Evolutionary conservation across 805 yeast species (phyloP).

Genomic region (Debaryomyces hansenii): DNA sequence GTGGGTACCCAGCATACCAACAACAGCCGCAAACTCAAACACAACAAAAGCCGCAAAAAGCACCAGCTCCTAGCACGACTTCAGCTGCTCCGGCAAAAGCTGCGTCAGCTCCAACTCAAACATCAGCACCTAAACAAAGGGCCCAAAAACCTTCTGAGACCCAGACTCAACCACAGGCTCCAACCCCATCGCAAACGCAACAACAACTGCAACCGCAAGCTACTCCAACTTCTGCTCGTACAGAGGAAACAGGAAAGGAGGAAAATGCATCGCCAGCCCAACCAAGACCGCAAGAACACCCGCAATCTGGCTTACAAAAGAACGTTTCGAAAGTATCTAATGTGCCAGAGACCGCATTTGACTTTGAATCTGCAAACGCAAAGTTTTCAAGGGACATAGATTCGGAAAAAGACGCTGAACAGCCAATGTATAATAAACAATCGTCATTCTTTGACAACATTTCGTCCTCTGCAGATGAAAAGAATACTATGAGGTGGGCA

Average conservation of each 20-base stretch:
- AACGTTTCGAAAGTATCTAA: conserved; percentile 20
- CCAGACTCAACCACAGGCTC: conserved; percentile 7
- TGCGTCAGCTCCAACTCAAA: conserved; percentile 3
- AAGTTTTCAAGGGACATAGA: conserved; percentile 57
- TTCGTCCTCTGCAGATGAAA: conserved; percentile 62
- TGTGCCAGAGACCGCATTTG: conserved; percentile 63
- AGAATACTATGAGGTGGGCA: conserved; percentile 57
- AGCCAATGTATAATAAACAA: conserved; percentile 61
- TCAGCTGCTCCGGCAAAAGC: conserved; percentile 6
- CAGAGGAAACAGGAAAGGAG: conserved; percentile 10
- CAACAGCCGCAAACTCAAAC: conserved; percentile 11
- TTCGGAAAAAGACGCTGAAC: conserved; percentile 31
- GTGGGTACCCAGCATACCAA: conserved; percentile 13
- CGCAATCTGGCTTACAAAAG: conserved; percentile 5
- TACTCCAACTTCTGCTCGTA: conserved; percentile 11
- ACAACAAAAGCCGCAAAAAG: conserved; percentile 3
- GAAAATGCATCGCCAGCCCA: conserved; percentile 9
- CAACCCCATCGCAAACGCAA: conserved; percentile 7
- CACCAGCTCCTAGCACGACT: conserved; percentile 9
- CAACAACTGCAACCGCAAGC: conserved; percentile 6
- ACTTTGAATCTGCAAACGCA: conserved; percentile 73
- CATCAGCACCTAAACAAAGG: conserved; percentile 2
- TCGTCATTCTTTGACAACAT: conserved; percentile 88
- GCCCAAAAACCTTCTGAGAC: conserved; percentile 2
- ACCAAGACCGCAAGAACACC: conserved; percentile 15